Percentiles rank a stretch among this genome's conserved stretches.
phyloP scores from a whole-genome alignment of 2,329 filamentous ascomycete genomes.

The Apiospora kogelbergensis region DNA sequence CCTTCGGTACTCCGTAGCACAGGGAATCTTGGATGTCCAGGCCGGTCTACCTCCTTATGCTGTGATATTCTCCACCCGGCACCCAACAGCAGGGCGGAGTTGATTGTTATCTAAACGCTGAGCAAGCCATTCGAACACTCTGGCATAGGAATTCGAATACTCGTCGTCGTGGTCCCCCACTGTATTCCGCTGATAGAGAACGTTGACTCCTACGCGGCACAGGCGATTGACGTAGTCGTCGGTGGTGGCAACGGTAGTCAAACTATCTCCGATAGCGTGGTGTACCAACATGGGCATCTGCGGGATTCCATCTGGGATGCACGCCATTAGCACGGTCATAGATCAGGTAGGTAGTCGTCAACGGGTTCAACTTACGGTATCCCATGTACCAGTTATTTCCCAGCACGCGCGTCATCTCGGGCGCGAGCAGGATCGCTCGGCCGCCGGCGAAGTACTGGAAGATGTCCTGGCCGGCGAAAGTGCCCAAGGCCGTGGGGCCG shows the following conservation, averaged over 20 bases:
- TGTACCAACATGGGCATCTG: slow-evolving; percentile 46
- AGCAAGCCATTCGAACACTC: too few species aligned
- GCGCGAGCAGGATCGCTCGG: not conserved
- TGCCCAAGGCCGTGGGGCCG: not conserved
- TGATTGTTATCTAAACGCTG: too few species aligned
- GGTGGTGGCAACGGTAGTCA: not conserved
- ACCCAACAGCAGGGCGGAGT: too few species aligned
- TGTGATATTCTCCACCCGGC: too few species aligned
- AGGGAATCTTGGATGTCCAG: too few species aligned
- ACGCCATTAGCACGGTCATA: too few species aligned
- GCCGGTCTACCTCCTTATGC: too few species aligned
- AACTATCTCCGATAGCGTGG: slow-evolving; percentile 36
- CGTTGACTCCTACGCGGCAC: not conserved
- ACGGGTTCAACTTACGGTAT: not conserved
- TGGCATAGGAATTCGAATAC: too few species aligned
- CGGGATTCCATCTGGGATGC: slow-evolving; percentile 42
- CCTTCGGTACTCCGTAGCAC: too few species aligned
- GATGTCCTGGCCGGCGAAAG: not conserved
- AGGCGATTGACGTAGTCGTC: not conserved
- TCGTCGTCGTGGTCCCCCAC: not conserved
- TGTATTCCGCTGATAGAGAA: not conserved
- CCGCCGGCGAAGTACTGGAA: slow-evolving; percentile 9
- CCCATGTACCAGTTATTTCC: not conserved
- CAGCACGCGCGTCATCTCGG: not conserved
- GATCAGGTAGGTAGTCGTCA: too few species aligned